Conservation (phyloP, 2,329 filamentous ascomycete genomes). For the Penicillium rolfsii region DNA sequence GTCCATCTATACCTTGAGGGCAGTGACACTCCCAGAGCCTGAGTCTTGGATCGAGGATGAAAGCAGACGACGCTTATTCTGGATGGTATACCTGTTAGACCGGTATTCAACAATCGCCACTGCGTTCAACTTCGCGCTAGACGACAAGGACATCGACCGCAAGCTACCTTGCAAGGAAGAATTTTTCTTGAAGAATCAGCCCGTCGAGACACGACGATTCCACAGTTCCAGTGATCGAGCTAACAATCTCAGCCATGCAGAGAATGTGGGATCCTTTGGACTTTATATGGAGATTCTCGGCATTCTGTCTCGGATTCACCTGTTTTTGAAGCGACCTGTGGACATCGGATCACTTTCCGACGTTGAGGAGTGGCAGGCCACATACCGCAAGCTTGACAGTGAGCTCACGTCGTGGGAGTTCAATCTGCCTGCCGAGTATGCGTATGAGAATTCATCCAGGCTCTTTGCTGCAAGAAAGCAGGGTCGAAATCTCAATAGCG, state of each 20-base stretch:
- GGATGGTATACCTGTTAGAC: constrained; percentile 92
- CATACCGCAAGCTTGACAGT: constrained; percentile 82
- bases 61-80: constrained; percentile 80
- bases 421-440: constrained; percentile 78
- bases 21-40: constrained; percentile 81
- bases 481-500: constrained; percentile 73
- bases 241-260: constrained; percentile 70
- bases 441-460: constrained; percentile 71
- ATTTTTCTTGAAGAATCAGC: constrained; percentile 79
- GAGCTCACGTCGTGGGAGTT: constrained; percentile 82
- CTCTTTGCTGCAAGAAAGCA: constrained; percentile 68
- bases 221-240: constrained; percentile 54
- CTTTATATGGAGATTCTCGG: constrained; percentile 90
- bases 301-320: constrained; percentile 83
- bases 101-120: constrained; percentile 89
- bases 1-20: constrained; percentile 86
- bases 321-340: constrained; percentile 84
- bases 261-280: constrained; percentile 84
- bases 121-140: constrained; percentile 86
- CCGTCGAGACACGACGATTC: constrained; percentile 85
- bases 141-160: constrained; percentile 87
- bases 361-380: constrained; percentile 85
- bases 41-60: constrained; percentile 89
- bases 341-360: constrained; percentile 83
- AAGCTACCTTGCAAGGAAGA: constrained; percentile 86